phyloP scores from a whole-genome alignment of 140 eudicot genomes.

The Oenanthe javanica region DNA sequence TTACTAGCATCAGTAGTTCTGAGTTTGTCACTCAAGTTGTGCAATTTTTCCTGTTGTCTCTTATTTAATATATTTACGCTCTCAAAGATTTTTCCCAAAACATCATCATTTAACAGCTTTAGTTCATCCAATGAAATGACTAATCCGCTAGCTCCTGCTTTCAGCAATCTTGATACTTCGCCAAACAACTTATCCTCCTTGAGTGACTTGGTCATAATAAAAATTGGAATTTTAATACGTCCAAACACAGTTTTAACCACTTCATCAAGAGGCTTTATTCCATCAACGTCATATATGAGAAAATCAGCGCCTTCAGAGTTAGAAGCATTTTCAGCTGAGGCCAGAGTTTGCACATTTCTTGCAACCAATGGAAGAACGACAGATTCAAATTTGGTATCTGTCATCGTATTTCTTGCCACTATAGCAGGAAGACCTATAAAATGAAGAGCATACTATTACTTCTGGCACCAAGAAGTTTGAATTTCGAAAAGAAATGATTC shows the following conservation, averaged over 20 bases:
- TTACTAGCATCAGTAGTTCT: slow-evolving; percentile 26
- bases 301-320: slow-evolving; percentile 93
- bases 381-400: slow-evolving; percentile 64
- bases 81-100: slow-evolving; percentile 39
- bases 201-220: slow-evolving; percentile 28
- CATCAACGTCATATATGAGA: slow-evolving; percentile 41
- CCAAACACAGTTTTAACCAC: slow-evolving; percentile 27
- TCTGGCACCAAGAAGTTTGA: neutral
- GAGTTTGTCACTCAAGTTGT: slow-evolving; percentile 17
- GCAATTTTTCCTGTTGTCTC: slow-evolving; percentile 18
- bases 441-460: neutral
- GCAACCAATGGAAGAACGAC: slow-evolving; percentile 80
- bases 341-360: slow-evolving; percentile 56
- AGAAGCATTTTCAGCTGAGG: slow-evolving; percentile 58
- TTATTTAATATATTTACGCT: slow-evolving; percentile 22
- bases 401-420: slow-evolving; percentile 83
- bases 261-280: slow-evolving; percentile 23
- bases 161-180: slow-evolving; percentile 27
- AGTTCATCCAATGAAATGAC: slow-evolving; percentile 54
- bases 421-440: slow-evolving; percentile 84
- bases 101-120: slow-evolving; percentile 33
- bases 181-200: slow-evolving; percentile 20
- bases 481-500: neutral
- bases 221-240: slow-evolving; percentile 66
- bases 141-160: slow-evolving; percentile 75